Evolutionary conservation across 2,329 filamentous ascomycete species (phyloP), one percentile per base, ranked within the genome.

Genomic region (Westerdykella ornata): DNA sequence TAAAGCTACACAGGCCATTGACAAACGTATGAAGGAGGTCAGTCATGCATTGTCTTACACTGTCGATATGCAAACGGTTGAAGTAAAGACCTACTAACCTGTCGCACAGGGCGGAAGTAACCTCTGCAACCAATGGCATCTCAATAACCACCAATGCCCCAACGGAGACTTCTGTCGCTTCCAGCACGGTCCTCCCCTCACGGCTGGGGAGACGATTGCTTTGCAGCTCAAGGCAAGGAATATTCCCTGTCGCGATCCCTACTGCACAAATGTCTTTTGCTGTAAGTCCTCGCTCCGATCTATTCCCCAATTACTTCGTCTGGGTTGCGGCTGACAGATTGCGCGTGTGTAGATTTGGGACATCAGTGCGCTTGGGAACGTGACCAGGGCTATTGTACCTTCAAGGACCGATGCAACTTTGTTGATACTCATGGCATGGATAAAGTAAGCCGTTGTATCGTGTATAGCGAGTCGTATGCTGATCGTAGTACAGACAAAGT

Each of bases 141-240:
- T 65, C 3, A 58, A 54, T 16, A 48, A 44, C 18, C 67, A 66
- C 2, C 52, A 64, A 20, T 72, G 70, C 41, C 44, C 52, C 5
- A 58, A 65, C n/a, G 66, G 63, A 7, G 54, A 60, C 9, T 66
- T 66, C 39, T 72, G 70, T 48, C 56, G 60, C 28, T 72, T 70
- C 44, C 52, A 62, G 38, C 70, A 72, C 44, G 66, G 66, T 29
- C 63, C 66, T 28, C 63, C 59, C 16, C 52, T 72, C 15, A 56
- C 50, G 1, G 46, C 54, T 2, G 62, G 54, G 4, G 69, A 71
- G 43, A 44, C 60, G 33, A 58, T 64, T 14, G 67, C 68, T 4
- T 49, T 73, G 26, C 63, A 60, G 34, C 66, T 69, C 41, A 69
- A 69, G 43, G 65, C 69, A 2, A 56, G 69, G n/a, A 63, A 56